Base-by-base conservation (phyloP, 2,329 filamentous ascomycete species). In the Fonsecaea monophora region DNA sequence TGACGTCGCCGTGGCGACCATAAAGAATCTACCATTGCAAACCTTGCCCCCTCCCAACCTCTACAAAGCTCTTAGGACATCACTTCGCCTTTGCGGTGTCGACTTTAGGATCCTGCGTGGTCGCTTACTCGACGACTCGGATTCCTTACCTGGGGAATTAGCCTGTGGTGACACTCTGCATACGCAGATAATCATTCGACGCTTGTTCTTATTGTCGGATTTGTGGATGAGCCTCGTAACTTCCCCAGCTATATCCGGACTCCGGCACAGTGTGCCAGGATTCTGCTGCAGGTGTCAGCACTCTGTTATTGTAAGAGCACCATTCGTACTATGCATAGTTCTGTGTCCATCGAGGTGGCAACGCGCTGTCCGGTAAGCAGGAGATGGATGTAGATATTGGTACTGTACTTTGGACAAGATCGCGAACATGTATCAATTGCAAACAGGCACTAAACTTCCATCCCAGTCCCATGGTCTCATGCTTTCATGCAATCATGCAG, bases 401-500 rank as follows among this genome's bases (percentile, higher is more conserved):
- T 25, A 25, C 25, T 25, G 42, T 18, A 18, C 15, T 45, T 45
- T 48, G 21, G 32, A n/a, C 12, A 25, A 50, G 40, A 48, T 60
- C 38, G 67, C 64, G 48, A 59, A 60, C 48, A 64, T 59, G 58
- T 59, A 64, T 64, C 55, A 64, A 45, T 21, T 61, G 40, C 13
- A 48, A 64, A 55, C 53, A 66, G 21, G 42, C 55, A 56, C 62
- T 35, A 62, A 57, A 53, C 59, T 60, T 60, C 63, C 61, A 53
- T 15, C 58, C 58, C 34, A 48, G 55, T 54, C 42, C 45, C 60
- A 40, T 68, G 42, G 65, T 42, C 53, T 65, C 65, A 59, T 70
- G 59, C 65, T 54, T 50, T 64, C 64, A 65, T 69, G 59, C 56
- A 25, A 56, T 64, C 65, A 65, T 65, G 59, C 62, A 62, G 61